Conservation (phyloP, 768 basidiomycete genomes). For the Phlegmacium glaucopus region DNA sequence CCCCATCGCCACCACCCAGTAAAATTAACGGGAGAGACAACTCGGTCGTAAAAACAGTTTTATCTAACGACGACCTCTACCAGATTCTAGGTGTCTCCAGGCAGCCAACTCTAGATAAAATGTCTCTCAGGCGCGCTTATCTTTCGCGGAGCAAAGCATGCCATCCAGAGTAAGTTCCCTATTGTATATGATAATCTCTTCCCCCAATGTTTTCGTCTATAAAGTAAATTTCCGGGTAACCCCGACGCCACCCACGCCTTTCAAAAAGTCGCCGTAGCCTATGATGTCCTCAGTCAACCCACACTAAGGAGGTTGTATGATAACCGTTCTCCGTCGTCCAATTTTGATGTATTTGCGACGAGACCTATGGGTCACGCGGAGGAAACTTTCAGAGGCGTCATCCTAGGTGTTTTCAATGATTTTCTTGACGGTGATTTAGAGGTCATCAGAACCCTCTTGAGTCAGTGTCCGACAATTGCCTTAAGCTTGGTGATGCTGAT, state of each 20-base stretch:
- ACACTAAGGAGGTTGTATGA: constrained; percentile 69
- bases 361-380: constrained; percentile 59
- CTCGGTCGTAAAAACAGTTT: constrained; percentile 47
- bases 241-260: constrained; percentile 80
- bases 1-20: neutral
- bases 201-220: constrained; percentile 8
- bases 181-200: neutral
- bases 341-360: constrained; percentile 54
- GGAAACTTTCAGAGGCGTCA: constrained; percentile 74
- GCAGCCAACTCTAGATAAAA: constrained; percentile 48
- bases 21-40: constrained; percentile 9
- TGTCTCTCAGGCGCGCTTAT: constrained; percentile 71
- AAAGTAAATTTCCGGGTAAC: constrained; percentile 77
- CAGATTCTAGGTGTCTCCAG: constrained; percentile 64
- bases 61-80: constrained; percentile 67
- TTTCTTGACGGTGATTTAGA: constrained; percentile 88
- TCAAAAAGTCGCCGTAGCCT: constrained; percentile 83
- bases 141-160: constrained; percentile 71
- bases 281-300: constrained; percentile 75
- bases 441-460: constrained; percentile 71
- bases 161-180: constrained; percentile 78
- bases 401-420: constrained; percentile 74
- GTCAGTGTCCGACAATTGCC: constrained; percentile 38
- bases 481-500: neutral
- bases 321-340: constrained; percentile 39